Evolutionary conservation across 2,329 filamentous ascomycete species (phyloP), one percentile per base, ranked within the genome.

Genomic region (Colletotrichum noveboracense): DNA sequence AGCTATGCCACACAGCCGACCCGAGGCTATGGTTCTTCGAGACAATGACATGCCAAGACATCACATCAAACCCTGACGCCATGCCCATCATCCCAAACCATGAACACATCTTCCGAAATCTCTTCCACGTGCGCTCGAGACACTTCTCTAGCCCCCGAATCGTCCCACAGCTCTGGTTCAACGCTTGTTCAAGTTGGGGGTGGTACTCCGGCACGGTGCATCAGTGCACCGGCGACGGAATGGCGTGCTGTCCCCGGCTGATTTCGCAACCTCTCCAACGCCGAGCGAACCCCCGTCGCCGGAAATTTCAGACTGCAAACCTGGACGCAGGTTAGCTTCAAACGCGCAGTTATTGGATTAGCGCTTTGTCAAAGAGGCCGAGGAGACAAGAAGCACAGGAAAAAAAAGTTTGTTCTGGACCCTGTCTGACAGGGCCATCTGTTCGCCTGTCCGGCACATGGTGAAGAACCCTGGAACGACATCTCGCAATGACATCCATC

Each of bases 171-270:
- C 10, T 36, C 10, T 65, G 66, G 30, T 28, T 38, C 21, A n/a
- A 18, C 9, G 56, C n/a, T 48, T 36, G 26, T 13, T 38, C 21
- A 21, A 36, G 52, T 28, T 58, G 8, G 48, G 43, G 43, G 69
- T 62, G 62, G n/a, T 71, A 73, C 32, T 52, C n/a, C n/a, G 64
- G 48, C 12, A 52, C 43, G 43, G 10, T 52, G 43, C 34, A 69
- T 26, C 58, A 9, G 64, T 73, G 70, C 64, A 58, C 70, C 64
- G 70, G 61, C 70, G 60, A 65, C 74, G 64, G 74, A 65, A 76
- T 76, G 74, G 36, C 74, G 74, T 76, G 74, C 70, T 76, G 74
- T 68, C 32, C 70, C 64, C 48, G 56, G 64, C 30, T 64, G 74
- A 76, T 73, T 73, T 76, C 74, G 74, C 70, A 74, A 73, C 71